phyloP scores from a whole-genome alignment of 2,329 filamentous ascomycete species.

The Corynespora cassiicola region DNA sequence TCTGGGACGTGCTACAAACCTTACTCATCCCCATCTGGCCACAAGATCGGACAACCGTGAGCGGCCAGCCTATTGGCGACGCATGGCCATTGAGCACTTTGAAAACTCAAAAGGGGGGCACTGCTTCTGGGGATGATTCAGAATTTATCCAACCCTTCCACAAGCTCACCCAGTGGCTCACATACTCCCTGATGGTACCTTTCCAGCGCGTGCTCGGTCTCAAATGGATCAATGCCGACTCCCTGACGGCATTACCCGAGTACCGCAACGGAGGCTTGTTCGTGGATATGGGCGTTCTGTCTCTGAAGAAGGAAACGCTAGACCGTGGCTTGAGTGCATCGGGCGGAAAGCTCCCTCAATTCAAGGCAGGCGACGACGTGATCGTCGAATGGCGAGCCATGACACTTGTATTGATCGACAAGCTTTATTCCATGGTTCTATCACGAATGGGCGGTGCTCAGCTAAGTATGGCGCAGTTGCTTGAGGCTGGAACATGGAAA shows the following conservation, averaged over 20 bases:
- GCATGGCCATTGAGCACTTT: conserved; percentile 88
- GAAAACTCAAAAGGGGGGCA: conserved; percentile 65
- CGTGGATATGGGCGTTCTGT: conserved; percentile 81
- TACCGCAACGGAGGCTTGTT: conserved; percentile 92
- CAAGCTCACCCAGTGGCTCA: conserved; percentile 89
- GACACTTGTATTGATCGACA: conserved; percentile 75
- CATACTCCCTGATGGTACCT: conserved; percentile 90
- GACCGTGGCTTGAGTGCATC: conserved; percentile 72
- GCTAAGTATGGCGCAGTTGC: conserved; percentile 80
- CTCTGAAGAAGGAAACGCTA: conserved; percentile 70
- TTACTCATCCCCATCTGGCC: conserved; percentile 89
- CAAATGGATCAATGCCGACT: conserved; percentile 79
- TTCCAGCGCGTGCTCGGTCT: conserved; percentile 81
- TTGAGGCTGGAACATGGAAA: conserved; percentile 98
- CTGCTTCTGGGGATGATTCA: conserved; percentile 55
- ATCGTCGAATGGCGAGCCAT: conserved; percentile 79
- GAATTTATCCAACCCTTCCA: conserved; percentile 89
- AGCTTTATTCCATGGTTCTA: conserved; percentile 71
- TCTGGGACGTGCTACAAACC: conserved; percentile 89
- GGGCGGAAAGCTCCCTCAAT: conserved; percentile 72
- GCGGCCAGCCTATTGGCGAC: conserved; percentile 84
- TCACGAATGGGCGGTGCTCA: conserved; percentile 71
- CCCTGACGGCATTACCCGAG: conserved; percentile 86
- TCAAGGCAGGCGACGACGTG: conserved; percentile 74
- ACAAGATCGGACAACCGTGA: conserved; percentile 79